Percentiles rank a stretch among this genome's conserved stretches.
Evolutionary conservation across 495 filamentous ascomycete genomes (phyloP).

Genomic region (Penicillium soppii): DNA sequence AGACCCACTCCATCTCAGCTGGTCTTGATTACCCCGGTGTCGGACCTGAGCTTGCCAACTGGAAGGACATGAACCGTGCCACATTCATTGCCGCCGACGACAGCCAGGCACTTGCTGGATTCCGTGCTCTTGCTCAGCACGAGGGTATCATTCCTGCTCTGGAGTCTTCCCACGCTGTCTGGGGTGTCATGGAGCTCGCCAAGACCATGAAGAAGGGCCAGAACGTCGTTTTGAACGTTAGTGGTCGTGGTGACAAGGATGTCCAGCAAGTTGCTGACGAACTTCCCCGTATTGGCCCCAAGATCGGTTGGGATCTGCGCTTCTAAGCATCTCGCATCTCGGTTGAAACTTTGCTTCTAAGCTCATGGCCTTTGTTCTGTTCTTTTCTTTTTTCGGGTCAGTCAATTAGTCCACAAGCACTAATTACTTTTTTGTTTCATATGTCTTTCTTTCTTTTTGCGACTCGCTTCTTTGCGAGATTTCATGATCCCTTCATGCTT

Average conservation of each 20-base stretch:
- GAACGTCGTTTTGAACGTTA: conserved; percentile 92
- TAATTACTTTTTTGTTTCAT: background rate
- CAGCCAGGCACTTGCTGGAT: conserved; percentile 86
- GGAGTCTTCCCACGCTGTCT: conserved; percentile 91
- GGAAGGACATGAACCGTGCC: conserved; percentile 88
- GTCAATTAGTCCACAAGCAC: background rate
- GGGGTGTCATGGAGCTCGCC: conserved; percentile 81
- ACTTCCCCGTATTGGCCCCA: conserved; percentile 80
- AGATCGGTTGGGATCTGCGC: conserved; percentile 95
- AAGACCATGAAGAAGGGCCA: conserved; percentile 87
- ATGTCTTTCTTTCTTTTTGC: background rate
- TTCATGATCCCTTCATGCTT: background rate
- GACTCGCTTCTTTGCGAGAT: background rate
- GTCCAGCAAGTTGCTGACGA: conserved; percentile 97
- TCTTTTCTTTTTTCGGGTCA: background rate
- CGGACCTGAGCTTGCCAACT: conserved; percentile 83
- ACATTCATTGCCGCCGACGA: conserved; percentile 91
- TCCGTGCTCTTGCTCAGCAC: conserved; percentile 75
- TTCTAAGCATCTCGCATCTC: conserved; percentile 40
- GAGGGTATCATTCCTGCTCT: conserved; percentile 97
- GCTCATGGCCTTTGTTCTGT: no score
- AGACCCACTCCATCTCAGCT: conserved; percentile 96
- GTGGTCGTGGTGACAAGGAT: conserved; percentile 94
- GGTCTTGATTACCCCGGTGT: conserved; percentile 97
- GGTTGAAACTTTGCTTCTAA: background rate